Conservation (phyloP, 805 yeast genomes). For the Spathaspora sp. region DNA sequence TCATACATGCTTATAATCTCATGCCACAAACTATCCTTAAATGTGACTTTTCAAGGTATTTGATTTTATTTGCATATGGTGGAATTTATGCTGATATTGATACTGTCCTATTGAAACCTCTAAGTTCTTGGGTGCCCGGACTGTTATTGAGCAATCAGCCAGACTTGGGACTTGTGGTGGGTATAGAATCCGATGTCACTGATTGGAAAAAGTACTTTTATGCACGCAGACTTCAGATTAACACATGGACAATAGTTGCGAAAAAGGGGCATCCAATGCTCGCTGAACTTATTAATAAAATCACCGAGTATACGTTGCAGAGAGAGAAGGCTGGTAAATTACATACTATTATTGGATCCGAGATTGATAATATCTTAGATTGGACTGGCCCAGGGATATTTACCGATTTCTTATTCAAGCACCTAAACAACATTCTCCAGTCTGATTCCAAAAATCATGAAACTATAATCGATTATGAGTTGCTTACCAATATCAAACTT, state of each 20-base stretch:
- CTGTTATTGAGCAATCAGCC: slow-evolving; percentile 23
- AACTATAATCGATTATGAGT: slow-evolving; percentile 18
- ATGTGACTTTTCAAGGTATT: slow-evolving; percentile 91
- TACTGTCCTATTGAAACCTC: slow-evolving; percentile 69
- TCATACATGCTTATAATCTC: slow-evolving; percentile 65
- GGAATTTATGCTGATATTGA: slow-evolving; percentile 93
- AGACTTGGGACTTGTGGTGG: slow-evolving; percentile 87
- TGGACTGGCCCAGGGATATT: slow-evolving; percentile 98
- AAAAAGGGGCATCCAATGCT: slow-evolving; percentile 90
- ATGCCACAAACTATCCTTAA: slow-evolving; percentile 80
- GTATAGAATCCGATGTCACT: slow-evolving; percentile 93
- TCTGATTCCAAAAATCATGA: slow-evolving; percentile 13
- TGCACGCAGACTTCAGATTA: slow-evolving; percentile 87
- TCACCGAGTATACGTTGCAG: slow-evolving; percentile 69
- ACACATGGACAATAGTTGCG: slow-evolving; percentile 94
- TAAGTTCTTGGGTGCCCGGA: slow-evolving; percentile 66
- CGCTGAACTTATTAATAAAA: slow-evolving; percentile 72
- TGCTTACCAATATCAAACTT: too few species aligned
- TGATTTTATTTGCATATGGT: slow-evolving; percentile 84
- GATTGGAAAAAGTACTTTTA: slow-evolving; percentile 89
- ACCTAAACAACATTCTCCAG: slow-evolving; percentile 38
- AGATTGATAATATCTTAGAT: slow-evolving; percentile 58
- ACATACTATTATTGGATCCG: slow-evolving; percentile 34
- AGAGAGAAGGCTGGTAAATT: slow-evolving; percentile 46
- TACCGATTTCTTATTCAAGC: slow-evolving; percentile 81